Evolutionary conservation across 176 grass and related monocot species (phyloP).

Genomic region (Typha latifolia): DNA sequence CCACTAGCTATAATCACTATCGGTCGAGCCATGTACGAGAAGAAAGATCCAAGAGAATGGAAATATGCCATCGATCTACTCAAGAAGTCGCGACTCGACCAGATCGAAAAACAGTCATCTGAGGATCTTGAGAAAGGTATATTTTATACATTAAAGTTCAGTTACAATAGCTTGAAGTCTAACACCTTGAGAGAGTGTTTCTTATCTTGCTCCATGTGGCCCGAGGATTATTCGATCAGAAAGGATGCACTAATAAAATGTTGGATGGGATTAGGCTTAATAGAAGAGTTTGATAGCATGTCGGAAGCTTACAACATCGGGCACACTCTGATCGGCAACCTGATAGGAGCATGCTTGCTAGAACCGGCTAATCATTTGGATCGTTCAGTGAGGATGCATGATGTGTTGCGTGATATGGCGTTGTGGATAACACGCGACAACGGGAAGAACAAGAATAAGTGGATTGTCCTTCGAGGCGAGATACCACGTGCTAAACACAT

Average conservation of each 20-base stretch:
- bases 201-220: slow-evolving; percentile 17
- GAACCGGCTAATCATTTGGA: neutral
- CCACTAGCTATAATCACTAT: too few relatives aligned
- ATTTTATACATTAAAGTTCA: slow-evolving; percentile 12
- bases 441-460: slow-evolving; percentile 16
- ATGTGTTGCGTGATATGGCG: slow-evolving; percentile 28
- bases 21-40: too few relatives aligned
- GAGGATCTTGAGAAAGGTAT: neutral
- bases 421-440: slow-evolving; percentile 20
- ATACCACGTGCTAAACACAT: neutral
- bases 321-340: neutral
- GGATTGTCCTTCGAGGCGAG: neutral
- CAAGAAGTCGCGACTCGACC: too few relatives aligned
- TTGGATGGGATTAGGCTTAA: slow-evolving; percentile 18
- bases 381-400: slow-evolving; percentile 20
- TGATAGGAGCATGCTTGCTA: slow-evolving; percentile 13
- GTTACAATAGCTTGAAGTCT: slow-evolving; percentile 12
- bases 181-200: slow-evolving; percentile 11
- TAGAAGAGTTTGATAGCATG: slow-evolving; percentile 10
- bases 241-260: neutral
- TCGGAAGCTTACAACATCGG: neutral
- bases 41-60: too few relatives aligned
- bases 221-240: neutral
- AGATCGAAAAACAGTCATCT: too few relatives aligned
- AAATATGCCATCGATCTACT: too few relatives aligned